A percentile compares a stretch with the other conserved stretches of the same genome.
phyloP scores from a whole-genome alignment of 1,139 yeast species.

The Pichiaceae sp. region DNA sequence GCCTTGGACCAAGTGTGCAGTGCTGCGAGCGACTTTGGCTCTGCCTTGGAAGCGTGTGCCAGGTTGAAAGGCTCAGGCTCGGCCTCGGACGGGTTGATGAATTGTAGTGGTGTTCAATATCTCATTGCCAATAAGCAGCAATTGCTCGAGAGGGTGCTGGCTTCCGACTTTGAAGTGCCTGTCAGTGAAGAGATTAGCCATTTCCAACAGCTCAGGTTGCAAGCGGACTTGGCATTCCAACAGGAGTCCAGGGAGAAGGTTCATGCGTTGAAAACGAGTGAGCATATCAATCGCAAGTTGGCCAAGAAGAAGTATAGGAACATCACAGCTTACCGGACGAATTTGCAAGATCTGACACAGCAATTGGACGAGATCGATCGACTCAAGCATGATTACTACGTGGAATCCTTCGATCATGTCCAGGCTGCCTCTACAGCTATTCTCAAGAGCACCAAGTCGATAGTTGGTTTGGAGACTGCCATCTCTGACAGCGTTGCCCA shows the following conservation, averaged over 20 bases:
- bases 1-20: slow-evolving; percentile 44
- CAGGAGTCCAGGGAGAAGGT: slow-evolving; percentile 43
- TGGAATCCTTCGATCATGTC: slow-evolving; percentile 48
- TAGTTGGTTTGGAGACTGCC: slow-evolving; percentile 73
- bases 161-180: slow-evolving; percentile 48
- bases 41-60: slow-evolving; percentile 62
- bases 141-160: slow-evolving; percentile 52
- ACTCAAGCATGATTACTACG: slow-evolving; percentile 67
- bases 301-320: slow-evolving; percentile 52
- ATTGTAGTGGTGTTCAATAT: slow-evolving; percentile 74
- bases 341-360: slow-evolving; percentile 56
- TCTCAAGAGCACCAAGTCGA: slow-evolving; percentile 49
- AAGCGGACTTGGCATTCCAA: slow-evolving; percentile 47
- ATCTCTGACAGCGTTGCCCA: slow-evolving; percentile 73
- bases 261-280: slow-evolving; percentile 42
- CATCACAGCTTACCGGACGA: slow-evolving; percentile 54
- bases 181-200: slow-evolving; percentile 33
- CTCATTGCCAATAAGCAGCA: slow-evolving; percentile 73
- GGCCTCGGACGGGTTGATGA: slow-evolving; percentile 57
- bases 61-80: slow-evolving; percentile 57
- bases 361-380: slow-evolving; percentile 75
- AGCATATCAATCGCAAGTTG: slow-evolving; percentile 45
- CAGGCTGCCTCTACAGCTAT: slow-evolving; percentile 50
- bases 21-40: slow-evolving; percentile 70
- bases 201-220: slow-evolving; percentile 31